Evolutionary conservation across 129 eudicot species (phyloP), one percentile per base, ranked within the genome.

Genomic region (Escallonia rubra): DNA sequence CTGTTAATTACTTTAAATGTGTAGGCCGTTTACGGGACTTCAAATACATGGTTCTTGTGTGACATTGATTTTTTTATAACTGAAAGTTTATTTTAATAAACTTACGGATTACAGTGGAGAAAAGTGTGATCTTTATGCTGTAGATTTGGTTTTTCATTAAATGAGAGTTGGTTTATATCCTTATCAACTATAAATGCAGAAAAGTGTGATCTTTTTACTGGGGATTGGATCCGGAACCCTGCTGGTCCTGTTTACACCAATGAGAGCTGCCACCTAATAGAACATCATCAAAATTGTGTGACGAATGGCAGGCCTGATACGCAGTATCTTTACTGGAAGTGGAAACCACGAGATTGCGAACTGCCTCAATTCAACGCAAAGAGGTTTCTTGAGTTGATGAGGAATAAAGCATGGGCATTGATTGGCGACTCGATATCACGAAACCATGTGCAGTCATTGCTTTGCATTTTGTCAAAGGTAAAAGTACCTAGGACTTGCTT

Each of bases 401-500:
- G 90, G 87, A 81, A 94, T 74, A 94, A 94, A 79, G 64, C 82
- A 1, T 94, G 96, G 97, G 97, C 85, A 14, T 82, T 89, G 64
- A 80, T 89, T 65, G 99, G 99, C 2, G 99, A 94, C 70, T 94
- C 99, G 2, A 89, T 94, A 63, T 76, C 93, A 14, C 68, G 97
- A 52, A 94, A 94, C 75, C 99, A 94, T 64, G 82, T 90, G 57
- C 99, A 94, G 47, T 94, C 99, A 3, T 79, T 94, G 72, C 66
- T 94, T 60, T 94, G 99, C 77, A 59, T 79, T 58, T 80, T 94
- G 55, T 84, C 99, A 42, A 83, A 80, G 96, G 97, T 94, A n/a
- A n/a, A n/a, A n/a, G n/a, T n/a, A n/a, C n/a, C n/a, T n/a, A n/a
- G n/a, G n/a, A n/a, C n/a, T n/a, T n/a, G n/a, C n/a, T n/a, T n/a